phyloP scores from a whole-genome alignment of 2,329 filamentous ascomycete species.

The Aspergillus cejpii region DNA sequence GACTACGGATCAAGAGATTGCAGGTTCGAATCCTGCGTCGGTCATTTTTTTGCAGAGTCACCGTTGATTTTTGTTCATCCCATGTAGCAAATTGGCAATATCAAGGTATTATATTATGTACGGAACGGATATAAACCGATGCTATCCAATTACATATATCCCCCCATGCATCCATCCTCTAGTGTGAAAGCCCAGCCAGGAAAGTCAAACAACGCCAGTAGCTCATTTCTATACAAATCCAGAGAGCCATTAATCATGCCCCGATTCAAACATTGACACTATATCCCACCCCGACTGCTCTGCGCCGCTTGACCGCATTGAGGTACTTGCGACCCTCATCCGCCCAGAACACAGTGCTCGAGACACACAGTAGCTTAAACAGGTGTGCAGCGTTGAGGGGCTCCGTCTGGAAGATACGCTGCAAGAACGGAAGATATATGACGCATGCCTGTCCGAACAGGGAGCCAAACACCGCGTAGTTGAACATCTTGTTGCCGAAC shows the following conservation, averaged over 20 bases:
- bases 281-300: slow-evolving; percentile 34
- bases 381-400: slow-evolving; percentile 69
- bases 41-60: slow-evolving; percentile 21
- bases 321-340: slow-evolving; percentile 81
- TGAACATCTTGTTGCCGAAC: slow-evolving; percentile 87
- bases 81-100: too few species aligned
- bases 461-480: slow-evolving; percentile 84
- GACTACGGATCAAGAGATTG: slow-evolving; percentile 42
- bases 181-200: neutral
- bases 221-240: slow-evolving; percentile 6
- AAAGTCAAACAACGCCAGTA: neutral
- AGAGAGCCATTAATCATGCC: neutral
- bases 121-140: neutral
- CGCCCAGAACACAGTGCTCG: slow-evolving; percentile 90
- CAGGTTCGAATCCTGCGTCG: slow-evolving; percentile 42
- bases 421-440: slow-evolving; percentile 89
- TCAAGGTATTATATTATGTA: too few species aligned
- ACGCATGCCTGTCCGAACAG: slow-evolving; percentile 81
- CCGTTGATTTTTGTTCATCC: neutral
- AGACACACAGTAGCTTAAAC: slow-evolving; percentile 62
- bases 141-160: neutral
- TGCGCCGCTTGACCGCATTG: slow-evolving; percentile 25
- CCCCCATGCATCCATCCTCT: neutral
- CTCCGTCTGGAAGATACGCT: slow-evolving; percentile 94
- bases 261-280: slow-evolving; percentile 35